These are phyloP conservation scores for Alternaria sp. DNA, from an alignment of 2,329 filamentous ascomycete genomes.

Conservation along the genomic window DNA sequence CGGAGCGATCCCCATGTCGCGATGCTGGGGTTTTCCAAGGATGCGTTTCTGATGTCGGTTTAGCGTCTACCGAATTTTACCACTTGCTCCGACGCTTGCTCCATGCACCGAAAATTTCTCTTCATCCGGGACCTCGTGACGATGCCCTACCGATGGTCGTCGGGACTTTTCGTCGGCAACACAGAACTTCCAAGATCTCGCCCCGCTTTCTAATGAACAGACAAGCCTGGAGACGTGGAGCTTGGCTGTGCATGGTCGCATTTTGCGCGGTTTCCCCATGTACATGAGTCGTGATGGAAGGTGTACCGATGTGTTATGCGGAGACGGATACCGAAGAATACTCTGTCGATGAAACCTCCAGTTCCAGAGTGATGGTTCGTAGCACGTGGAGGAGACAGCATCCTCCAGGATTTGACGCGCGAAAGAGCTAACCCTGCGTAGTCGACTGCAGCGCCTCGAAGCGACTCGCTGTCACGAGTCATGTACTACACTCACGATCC, in stretches of 20 bases:
- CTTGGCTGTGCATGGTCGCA: slow-evolving; percentile 15
- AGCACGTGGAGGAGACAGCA: slow-evolving; percentile 4
- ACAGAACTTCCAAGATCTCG: not conserved
- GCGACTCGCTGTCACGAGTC: slow-evolving; percentile 2
- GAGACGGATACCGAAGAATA: not conserved
- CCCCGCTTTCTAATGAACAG: slow-evolving; percentile 7
- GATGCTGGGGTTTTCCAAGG: slow-evolving; percentile 8
- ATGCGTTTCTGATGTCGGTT: slow-evolving; percentile 1
- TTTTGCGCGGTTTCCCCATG: not conserved
- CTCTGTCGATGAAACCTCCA: not conserved
- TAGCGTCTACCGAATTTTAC: slow-evolving; percentile 10
- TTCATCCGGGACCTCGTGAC: slow-evolving; percentile 17
- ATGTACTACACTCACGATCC: slow-evolving; percentile 5
- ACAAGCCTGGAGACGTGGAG: slow-evolving; percentile 2
- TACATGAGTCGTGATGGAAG: slow-evolving; percentile 2
- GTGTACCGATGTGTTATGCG: not conserved
- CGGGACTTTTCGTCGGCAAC: slow-evolving; percentile 17
- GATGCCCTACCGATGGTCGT: not conserved
- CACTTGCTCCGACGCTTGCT: slow-evolving; percentile 19
- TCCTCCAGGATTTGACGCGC: not conserved
- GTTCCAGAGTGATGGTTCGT: not conserved
- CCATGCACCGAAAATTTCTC: slow-evolving; percentile 17
- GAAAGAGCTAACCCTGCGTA: not conserved
- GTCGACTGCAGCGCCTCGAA: not conserved
- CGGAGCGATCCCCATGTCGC: slow-evolving; percentile 13